Base-by-base conservation (phyloP, 345 rosid species). In the Carallia pectinifolia region DNA sequence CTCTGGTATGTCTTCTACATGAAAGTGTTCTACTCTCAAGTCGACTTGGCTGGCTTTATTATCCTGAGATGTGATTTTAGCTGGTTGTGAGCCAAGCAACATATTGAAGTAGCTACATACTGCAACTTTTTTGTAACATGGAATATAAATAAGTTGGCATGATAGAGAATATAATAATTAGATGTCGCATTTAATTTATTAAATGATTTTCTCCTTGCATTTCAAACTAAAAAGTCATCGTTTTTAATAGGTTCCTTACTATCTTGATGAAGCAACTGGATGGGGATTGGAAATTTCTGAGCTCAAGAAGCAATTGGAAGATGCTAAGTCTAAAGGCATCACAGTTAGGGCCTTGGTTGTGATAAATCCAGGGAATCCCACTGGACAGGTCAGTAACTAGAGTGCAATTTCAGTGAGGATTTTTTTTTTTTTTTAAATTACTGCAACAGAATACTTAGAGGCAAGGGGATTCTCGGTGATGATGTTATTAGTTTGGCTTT, bases 361-460 rank as follows among this genome's bases (percentile, higher is more conserved):
- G 50, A 95, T 92, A 62, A 92, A 95, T 84, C 98, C 97, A 47
- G 98, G 97, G 61, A 95, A 95, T 67, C 98, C 98, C n/a, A 90
- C 98, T 0, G 97, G 97, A 38, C 97, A 95, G 92, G 97, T 92
- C 74, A 19, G 10, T 56, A 15, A 58, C 54, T 58, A 67, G 61
- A 58, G 7, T 1, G 7, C 6, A 38, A 6, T 38, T 38, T 38
- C 8, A 1, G 8, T 38, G 8, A 38, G 40, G 8, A 38, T n/a
- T n/a, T n/a, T n/a, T n/a, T n/a, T n/a, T 6, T 38, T 38, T 38
- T 6, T 38, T 33, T 33, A 33, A 33, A n/a, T n/a, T n/a, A 33
- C 4, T 33, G 4, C 34, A 1, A 1, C 8, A 38, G 6, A 7
- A 38, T 1, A 1, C 40, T 6, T 38, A 38, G 8, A 7, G 40